Percentiles rank a stretch among this genome's conserved stretches.
Evolutionary conservation across 352 stramenopile genomes (phyloP).

Genomic region (Phytophthora sp.): DNA sequence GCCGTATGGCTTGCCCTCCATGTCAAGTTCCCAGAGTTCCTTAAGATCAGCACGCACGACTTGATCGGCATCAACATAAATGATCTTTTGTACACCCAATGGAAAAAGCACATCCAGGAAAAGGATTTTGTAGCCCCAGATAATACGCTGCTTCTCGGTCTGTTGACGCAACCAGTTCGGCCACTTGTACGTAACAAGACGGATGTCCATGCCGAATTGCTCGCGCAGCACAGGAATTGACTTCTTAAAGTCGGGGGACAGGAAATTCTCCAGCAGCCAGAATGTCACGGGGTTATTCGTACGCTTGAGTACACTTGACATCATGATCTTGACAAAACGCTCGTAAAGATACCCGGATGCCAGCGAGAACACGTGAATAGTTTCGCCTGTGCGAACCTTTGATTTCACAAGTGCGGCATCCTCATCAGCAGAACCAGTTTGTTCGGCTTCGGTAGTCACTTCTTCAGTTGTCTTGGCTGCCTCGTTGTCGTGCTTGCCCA

Average conservation of each 20-base stretch:
- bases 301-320: constrained; percentile 98
- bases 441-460: constrained; percentile 16
- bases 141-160: constrained; percentile 99
- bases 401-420: constrained; percentile 18
- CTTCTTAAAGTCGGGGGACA: constrained; percentile 98
- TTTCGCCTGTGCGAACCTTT: constrained; percentile 81
- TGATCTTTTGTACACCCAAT: constrained; percentile 98
- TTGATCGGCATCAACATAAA: constrained; percentile 99
- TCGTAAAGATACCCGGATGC: constrained; percentile 98
- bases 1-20: constrained; percentile 95
- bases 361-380: constrained; percentile 99
- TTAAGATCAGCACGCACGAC: constrained; percentile 98
- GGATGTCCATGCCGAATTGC: constrained; percentile 96
- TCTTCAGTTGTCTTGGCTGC: constrained; percentile 11
- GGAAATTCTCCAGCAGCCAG: constrained; percentile 99
- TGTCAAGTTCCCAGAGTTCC: constrained; percentile 99
- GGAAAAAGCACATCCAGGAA: constrained; percentile 99
- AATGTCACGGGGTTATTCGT: constrained; percentile 98
- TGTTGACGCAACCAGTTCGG: constrained; percentile 98
- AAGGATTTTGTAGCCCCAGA: constrained; percentile 99
- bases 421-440: background rate
- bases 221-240: constrained; percentile 92
- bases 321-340: constrained; percentile 99
- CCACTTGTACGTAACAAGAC: constrained; percentile 99
- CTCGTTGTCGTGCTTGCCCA: constrained; percentile 47